Conservation (phyloP, 2,329 filamentous ascomycete genomes). For the Nemania bipapillata region DNA sequence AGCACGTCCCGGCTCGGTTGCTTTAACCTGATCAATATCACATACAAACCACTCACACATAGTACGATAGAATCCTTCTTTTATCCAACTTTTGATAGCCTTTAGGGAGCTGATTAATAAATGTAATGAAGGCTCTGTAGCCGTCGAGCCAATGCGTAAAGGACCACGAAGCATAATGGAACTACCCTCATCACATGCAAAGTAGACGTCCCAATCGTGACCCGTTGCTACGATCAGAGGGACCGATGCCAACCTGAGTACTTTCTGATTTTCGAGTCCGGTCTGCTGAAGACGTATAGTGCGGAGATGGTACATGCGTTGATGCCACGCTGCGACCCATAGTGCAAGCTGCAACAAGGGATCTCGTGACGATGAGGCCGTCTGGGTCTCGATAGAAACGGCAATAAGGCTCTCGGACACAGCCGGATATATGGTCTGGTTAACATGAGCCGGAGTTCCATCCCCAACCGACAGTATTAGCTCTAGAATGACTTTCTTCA, state of each 20-base stretch:
- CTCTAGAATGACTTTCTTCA: not conserved
- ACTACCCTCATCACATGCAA: slow-evolving; percentile 13
- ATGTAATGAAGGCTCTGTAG: not conserved
- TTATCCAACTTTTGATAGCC: not conserved
- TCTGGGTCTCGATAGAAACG: slow-evolving; percentile 12
- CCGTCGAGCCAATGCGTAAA: slow-evolving; percentile 5
- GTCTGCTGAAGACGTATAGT: not conserved
- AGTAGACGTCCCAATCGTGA: slow-evolving; percentile 11
- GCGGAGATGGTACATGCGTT: slow-evolving; percentile 1
- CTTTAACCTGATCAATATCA: not conserved
- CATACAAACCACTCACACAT: not conserved
- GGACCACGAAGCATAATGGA: slow-evolving; percentile 4
- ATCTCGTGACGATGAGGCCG: not conserved
- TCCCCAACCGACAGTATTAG: not conserved
- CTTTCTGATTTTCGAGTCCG: not conserved
- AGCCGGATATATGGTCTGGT: slow-evolving; percentile 13
- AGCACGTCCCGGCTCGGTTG: not conserved
- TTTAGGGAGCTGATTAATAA: not conserved
- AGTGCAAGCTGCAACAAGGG: slow-evolving; percentile 8
- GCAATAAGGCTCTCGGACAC: slow-evolving; percentile 12
- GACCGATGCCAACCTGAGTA: slow-evolving; percentile 1
- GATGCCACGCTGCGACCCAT: slow-evolving; percentile 9
- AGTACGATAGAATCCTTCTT: not conserved
- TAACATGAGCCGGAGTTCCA: not conserved
- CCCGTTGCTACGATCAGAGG: slow-evolving; percentile 4